phyloP scores from a whole-genome alignment of 2,329 filamentous ascomycete genomes.

The Aureobasidium uvarum region DNA sequence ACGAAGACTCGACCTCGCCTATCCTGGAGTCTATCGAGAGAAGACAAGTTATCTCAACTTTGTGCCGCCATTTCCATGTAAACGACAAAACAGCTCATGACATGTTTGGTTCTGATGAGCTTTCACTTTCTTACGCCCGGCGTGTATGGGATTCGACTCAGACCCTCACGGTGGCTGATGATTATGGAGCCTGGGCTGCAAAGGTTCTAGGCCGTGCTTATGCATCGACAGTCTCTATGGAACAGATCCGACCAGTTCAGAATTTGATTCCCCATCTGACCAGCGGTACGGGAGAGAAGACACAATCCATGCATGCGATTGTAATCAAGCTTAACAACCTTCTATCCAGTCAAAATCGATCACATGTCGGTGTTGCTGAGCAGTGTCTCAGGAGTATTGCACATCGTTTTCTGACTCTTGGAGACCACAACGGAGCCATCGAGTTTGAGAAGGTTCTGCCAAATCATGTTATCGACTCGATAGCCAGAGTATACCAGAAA shows the following conservation, averaged over 20 bases:
- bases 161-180: constrained; percentile 36
- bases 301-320: constrained; percentile 8
- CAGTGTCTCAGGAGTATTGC: constrained; percentile 37
- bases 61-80: constrained; percentile 72
- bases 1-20: constrained; percentile 60
- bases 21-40: constrained; percentile 70
- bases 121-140: constrained; percentile 60
- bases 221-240: constrained; percentile 48
- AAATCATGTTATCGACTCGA: constrained; percentile 30
- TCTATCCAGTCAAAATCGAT: constrained; percentile 38
- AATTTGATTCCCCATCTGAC: constrained; percentile 4
- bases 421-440: constrained; percentile 31
- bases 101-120: constrained; percentile 65
- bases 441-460: constrained; percentile 37
- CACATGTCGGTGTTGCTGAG: constrained; percentile 48
- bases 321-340: constrained; percentile 14
- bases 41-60: constrained; percentile 65
- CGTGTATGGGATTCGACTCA: constrained; percentile 60
- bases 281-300: background rate
- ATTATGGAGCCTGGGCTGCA: constrained; percentile 82
- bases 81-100: constrained; percentile 61
- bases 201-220: constrained; percentile 81
- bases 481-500: constrained; percentile 34
- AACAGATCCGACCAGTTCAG: constrained; percentile 34
- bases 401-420: constrained; percentile 28